A percentile compares a stretch with the other conserved stretches of the same genome.
Conservation (phyloP, 768 basidiomycete genomes). For the Tylopilus intermedius region DNA sequence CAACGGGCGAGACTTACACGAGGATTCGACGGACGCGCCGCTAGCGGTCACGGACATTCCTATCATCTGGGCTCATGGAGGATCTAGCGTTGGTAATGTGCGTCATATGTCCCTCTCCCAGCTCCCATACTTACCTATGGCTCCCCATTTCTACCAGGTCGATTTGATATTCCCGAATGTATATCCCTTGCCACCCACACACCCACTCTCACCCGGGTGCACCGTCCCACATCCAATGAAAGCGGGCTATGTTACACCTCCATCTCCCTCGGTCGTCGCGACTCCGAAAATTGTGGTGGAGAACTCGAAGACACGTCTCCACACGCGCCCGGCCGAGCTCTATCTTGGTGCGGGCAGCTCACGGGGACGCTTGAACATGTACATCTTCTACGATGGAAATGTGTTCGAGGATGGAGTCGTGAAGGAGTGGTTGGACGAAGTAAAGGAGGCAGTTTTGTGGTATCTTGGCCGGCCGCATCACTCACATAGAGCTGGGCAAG, state of each 20-base stretch:
- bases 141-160: constrained; percentile 18
- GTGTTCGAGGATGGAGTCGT: constrained; percentile 39
- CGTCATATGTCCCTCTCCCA: not conserved
- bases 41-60: constrained; percentile 7
- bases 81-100: constrained; percentile 31
- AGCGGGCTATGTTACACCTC: constrained; percentile 5
- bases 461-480: constrained; percentile 22
- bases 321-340: constrained; percentile 41
- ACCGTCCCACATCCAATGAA: constrained; percentile 11
- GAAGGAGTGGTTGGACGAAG: constrained; percentile 46
- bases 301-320: constrained; percentile 24
- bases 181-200: constrained; percentile 30
- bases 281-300: constrained; percentile 13
- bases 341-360: constrained; percentile 41
- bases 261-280: not conserved
- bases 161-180: constrained; percentile 32
- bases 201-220: constrained; percentile 22
- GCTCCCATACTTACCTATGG: not conserved
- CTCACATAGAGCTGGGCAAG: not conserved
- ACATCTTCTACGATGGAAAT: constrained; percentile 40
- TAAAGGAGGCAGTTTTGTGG: constrained; percentile 30
- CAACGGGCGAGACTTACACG: too few relatives aligned
- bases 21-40: not conserved
- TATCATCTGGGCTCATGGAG: constrained; percentile 11
- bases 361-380: constrained; percentile 30